Conservation (phyloP, 768 basidiomycete genomes). For the Lentinus tigrinus region DNA sequence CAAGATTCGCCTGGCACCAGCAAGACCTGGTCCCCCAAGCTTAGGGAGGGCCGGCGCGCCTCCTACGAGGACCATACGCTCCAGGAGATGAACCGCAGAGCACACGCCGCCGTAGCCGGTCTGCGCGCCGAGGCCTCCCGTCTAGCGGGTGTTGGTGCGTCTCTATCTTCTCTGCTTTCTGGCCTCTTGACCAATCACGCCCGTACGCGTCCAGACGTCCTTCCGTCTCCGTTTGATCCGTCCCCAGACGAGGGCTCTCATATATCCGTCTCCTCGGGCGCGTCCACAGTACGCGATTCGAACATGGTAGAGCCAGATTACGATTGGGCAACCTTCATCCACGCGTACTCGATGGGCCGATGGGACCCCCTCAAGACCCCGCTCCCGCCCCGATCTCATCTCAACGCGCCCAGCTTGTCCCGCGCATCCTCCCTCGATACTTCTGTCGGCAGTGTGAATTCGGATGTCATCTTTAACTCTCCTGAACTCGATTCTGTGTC, state of each 20-base stretch:
- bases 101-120: slow-evolving; percentile 24
- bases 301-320: slow-evolving; percentile 32
- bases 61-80: slow-evolving; percentile 14
- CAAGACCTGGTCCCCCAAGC: neutral
- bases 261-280: slow-evolving; percentile 9
- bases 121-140: slow-evolving; percentile 28
- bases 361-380: slow-evolving; percentile 81
- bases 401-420: slow-evolving; percentile 25
- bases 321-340: slow-evolving; percentile 77
- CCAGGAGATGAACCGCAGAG: slow-evolving; percentile 27
- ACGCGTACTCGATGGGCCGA: slow-evolving; percentile 71
- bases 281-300: slow-evolving; percentile 14
- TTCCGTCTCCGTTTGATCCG: slow-evolving; percentile 29
- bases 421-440: slow-evolving; percentile 3
- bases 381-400: slow-evolving; percentile 46
- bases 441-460: neutral
- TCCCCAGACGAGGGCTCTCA: slow-evolving; percentile 23
- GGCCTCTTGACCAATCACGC: neutral
- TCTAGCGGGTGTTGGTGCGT: slow-evolving; percentile 25
- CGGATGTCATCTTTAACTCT: slow-evolving; percentile 9
- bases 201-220: slow-evolving; percentile 8
- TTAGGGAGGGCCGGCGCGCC: neutral
- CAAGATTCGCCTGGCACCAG: neutral
- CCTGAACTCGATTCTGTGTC: slow-evolving; percentile 6
- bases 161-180: neutral